phyloP scores from a whole-genome alignment of 1,284 basidiomycete genomes.

The Malassezia restricta region DNA sequence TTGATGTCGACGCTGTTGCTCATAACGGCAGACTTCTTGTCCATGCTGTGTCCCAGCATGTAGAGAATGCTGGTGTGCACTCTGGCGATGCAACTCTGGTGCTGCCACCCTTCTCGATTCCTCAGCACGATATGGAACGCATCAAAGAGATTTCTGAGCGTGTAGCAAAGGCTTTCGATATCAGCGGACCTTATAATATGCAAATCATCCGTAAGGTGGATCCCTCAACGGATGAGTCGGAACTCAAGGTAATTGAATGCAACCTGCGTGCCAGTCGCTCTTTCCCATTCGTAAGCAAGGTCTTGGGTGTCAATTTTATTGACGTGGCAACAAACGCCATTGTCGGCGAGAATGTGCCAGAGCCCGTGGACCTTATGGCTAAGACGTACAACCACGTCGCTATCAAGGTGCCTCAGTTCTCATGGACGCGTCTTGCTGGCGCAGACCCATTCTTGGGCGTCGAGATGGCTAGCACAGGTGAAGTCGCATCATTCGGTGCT shows the following conservation, averaged over 20 bases:
- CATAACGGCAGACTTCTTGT: conserved; percentile 86
- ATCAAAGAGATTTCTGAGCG: conserved; percentile 85
- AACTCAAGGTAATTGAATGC: conserved; percentile 96
- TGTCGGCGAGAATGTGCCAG: conserved; percentile 74
- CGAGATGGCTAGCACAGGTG: conserved; percentile 98
- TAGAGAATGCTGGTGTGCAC: conserved; percentile 97
- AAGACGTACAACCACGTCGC: conserved; percentile 81
- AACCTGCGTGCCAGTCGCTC: conserved; percentile 93
- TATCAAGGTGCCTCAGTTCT: conserved; percentile 97
- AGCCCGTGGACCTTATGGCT: conserved; percentile 84
- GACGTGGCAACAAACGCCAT: conserved; percentile 88
- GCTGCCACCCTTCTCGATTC: conserved; percentile 83
- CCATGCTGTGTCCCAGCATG: conserved; percentile 93
- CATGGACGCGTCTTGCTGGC: conserved; percentile 82
- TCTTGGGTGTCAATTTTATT: conserved; percentile 91
- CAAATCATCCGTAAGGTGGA: conserved; percentile 84
- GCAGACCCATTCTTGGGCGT: conserved; percentile 60
- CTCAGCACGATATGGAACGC: conserved; percentile 64
- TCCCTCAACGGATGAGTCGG: conserved; percentile 51
- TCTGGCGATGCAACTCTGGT: conserved; percentile 97
- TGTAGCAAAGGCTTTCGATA: conserved; percentile 85
- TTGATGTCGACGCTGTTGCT: conserved; percentile 94
- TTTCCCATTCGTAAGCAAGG: conserved; percentile 99
- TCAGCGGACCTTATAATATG: conserved; percentile 98
- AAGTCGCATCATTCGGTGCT: conserved; percentile 92